Evolutionary conservation across 495 filamentous ascomycete species (phyloP), one percentile per base, ranked within the genome.

Genomic region (Pyrenula aspistea): DNA sequence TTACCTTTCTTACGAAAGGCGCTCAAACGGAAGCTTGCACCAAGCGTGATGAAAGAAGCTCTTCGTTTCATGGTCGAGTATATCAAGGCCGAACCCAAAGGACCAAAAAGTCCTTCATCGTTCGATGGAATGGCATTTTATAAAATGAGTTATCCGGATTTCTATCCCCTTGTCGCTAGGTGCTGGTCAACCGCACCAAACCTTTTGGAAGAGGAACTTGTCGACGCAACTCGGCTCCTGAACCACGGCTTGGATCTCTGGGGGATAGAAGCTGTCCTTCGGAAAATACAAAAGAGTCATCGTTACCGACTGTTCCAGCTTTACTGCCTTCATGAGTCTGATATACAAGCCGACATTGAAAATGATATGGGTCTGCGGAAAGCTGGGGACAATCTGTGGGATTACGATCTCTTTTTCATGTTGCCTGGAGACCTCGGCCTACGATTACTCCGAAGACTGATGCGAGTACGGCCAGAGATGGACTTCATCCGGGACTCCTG

Each of bases 301-400:
- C 50, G 59, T 49, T 65, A 58, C 58, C 53, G 36, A 20, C 60
- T 65, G 12, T 58, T 65, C 53, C 59, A 59, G 51, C 48, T 65
- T 25, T 59, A 59, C 49, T 65, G 61, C 24, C 61, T 61, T 21
- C 53, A 65, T 24, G 56, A 59, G 25, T 58, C 61, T 19, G 55
- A 57, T 24, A 54, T 53, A 50, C 61, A 56, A 22, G 25, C 61
- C 36, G 62, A 65, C 36, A 58, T 63, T 12, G 58, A 65, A 42
- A 55, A 53, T 12, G 53, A 24, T 25, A 22, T 55, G 20, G 59
- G 61, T 31, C 58, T 61, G 24, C 55, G 20, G 23, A 48, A 53
- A 24, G 54, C 63, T 50, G 56, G 53, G 19, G 48, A 56, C n/a
- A 58, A 61, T 31, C 21, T 49, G 42, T 65, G 63, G 63, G 22